A percentile compares a stretch with the other conserved stretches of the same genome.
These are phyloP conservation scores for Plenodomus lindquistii DNA, from an alignment of 2,329 filamentous ascomycete species.

Conservation along the genomic window DNA sequence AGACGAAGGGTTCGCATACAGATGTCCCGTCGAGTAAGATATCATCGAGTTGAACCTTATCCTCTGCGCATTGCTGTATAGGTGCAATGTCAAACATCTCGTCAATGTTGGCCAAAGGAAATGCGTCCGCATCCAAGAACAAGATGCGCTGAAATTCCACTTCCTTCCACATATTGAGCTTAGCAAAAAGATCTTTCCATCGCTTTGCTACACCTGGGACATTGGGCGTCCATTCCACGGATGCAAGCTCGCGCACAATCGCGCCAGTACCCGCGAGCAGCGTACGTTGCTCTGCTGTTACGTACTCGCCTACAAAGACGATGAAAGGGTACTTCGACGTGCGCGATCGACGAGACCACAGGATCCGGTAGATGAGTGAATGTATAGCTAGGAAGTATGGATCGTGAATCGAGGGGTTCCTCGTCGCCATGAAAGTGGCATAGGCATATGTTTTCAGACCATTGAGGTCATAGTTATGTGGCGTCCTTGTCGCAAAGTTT, in stretches of 20 bases:
- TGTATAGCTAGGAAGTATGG: conserved; percentile 43
- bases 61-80: conserved; percentile 22
- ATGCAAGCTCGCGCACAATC: conserved; percentile 36
- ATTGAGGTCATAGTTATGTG: conserved; percentile 29
- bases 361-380: conserved; percentile 35
- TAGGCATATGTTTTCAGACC: conserved; percentile 27
- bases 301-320: conserved; percentile 41
- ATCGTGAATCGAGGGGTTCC: conserved; percentile 36
- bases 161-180: conserved; percentile 43
- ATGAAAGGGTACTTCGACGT: conserved; percentile 32
- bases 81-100: conserved; percentile 32
- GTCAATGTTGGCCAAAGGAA: conserved; percentile 36
- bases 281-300: conserved; percentile 34
- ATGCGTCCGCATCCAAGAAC: conserved; percentile 42
- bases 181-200: conserved; percentile 43
- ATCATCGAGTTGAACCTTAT: conserved; percentile 30
- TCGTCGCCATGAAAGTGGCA: conserved; percentile 39
- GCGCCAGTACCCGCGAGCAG: conserved; percentile 38
- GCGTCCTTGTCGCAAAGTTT: conserved; percentile 16
- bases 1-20: conserved; percentile 36
- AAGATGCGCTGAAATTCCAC: conserved; percentile 35
- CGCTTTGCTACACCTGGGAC: conserved; percentile 23
- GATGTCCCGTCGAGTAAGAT: conserved; percentile 17
- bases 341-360: conserved; percentile 36
- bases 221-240: conserved; percentile 34